Conservation (phyloP, 2,329 filamentous ascomycete species). For the Raffaelea arxii region DNA sequence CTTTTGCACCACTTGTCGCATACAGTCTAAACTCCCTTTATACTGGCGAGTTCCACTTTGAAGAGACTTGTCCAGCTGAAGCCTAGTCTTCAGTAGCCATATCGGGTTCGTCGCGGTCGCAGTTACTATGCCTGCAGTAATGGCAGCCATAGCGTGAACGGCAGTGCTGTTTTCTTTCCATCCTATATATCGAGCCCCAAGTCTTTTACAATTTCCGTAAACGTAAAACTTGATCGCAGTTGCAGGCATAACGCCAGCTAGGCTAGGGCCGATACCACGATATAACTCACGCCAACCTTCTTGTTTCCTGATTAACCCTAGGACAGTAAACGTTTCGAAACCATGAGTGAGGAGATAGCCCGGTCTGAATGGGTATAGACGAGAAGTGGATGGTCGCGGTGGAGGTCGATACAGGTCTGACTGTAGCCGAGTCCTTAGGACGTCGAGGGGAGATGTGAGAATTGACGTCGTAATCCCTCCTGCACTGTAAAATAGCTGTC, state of each 20-base stretch:
- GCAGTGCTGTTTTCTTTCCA: conserved; percentile 53
- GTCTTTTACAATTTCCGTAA: conserved; percentile 80
- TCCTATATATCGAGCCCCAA: conserved; percentile 68
- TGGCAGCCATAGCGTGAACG: conserved; percentile 69
- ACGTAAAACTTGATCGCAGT: conserved; percentile 87
- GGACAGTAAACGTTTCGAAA: conserved; percentile 73
- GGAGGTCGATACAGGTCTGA: background rate
- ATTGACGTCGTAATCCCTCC: background rate
- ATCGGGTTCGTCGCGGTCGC: conserved; percentile 90
- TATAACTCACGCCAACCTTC: conserved; percentile 87
- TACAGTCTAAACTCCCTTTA: conserved; percentile 78
- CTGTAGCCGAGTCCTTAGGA: background rate
- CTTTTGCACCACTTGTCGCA: conserved; percentile 68
- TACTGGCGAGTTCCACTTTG: conserved; percentile 64
- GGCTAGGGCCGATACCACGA: conserved; percentile 82
- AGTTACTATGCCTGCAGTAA: conserved; percentile 70
- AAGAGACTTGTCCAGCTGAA: conserved; percentile 82
- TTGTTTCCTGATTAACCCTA: conserved; percentile 64
- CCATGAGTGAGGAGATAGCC: conserved; percentile 66
- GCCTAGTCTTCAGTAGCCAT: conserved; percentile 85
- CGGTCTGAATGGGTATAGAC: too few relatives aligned
- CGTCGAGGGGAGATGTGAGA: background rate
- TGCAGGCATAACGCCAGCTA: conserved; percentile 81
- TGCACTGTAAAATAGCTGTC: background rate
- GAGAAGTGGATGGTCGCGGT: background rate